Conservation (phyloP, 148 eudicot genomes). For the Talinum fruticosum region DNA sequence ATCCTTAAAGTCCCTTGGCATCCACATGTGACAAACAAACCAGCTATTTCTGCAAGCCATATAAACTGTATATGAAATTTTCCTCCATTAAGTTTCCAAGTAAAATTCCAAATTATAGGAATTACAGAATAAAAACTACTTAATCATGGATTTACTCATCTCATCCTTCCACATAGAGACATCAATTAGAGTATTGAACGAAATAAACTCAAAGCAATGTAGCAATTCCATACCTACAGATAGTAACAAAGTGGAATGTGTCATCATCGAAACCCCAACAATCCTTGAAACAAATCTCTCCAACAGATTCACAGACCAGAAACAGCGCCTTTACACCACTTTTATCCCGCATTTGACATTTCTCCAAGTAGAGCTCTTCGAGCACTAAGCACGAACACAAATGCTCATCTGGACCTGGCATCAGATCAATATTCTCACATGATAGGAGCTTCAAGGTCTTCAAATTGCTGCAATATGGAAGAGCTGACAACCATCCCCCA, state of each 20-base stretch:
- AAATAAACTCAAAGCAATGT: background rate
- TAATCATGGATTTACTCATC: background rate
- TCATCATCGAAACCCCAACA: slow-evolving; percentile 94
- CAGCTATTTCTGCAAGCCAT: no score
- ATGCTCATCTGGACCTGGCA: slow-evolving; percentile 85
- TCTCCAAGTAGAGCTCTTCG: slow-evolving; percentile 69
- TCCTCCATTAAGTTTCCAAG: background rate
- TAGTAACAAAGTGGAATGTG: slow-evolving; percentile 51
- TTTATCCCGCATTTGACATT: slow-evolving; percentile 68
- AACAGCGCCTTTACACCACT: slow-evolving; percentile 67
- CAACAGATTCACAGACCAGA: slow-evolving; percentile 59
- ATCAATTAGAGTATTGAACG: background rate
- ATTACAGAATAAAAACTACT: background rate
- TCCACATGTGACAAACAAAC: no score
- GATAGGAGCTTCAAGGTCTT: slow-evolving; percentile 73
- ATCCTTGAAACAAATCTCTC: slow-evolving; percentile 66
- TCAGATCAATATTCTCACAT: slow-evolving; percentile 59
- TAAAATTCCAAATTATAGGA: background rate
- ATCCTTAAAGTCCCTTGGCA: no score
- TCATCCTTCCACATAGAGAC: background rate
- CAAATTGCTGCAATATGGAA: slow-evolving; percentile 72
- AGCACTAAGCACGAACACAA: slow-evolving; percentile 65
- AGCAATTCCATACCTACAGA: slow-evolving; percentile 59
- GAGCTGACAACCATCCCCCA: slow-evolving; percentile 91
- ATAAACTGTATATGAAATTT: background rate